Conservation (phyloP, 1,284 basidiomycete genomes). For the Stygiomarasmius scandens region DNA sequence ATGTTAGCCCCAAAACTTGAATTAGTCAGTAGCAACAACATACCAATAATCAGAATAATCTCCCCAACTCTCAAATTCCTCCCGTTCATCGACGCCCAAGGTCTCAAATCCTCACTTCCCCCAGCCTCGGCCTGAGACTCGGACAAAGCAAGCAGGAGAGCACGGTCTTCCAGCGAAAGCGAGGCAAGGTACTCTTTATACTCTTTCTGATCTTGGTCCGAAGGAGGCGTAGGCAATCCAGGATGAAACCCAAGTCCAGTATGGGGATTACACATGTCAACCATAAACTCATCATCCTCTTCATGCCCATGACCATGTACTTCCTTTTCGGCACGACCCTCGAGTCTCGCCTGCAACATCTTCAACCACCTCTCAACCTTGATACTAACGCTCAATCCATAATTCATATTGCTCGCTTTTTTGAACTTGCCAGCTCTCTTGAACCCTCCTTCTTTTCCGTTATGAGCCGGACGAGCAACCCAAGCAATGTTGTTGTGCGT, state of each 20-base stretch:
- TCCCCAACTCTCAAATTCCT: slow-evolving; percentile 62
- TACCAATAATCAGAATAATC: slow-evolving; percentile 71
- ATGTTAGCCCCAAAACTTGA: too few species aligned
- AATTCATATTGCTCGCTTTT: slow-evolving; percentile 86
- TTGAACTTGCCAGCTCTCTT: slow-evolving; percentile 86
- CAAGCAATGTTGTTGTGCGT: slow-evolving; percentile 82
- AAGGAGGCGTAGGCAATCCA: neutral
- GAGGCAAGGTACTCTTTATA: neutral
- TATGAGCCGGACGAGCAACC: slow-evolving; percentile 79
- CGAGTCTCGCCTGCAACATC: slow-evolving; percentile 50
- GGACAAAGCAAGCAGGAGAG: slow-evolving; percentile 58
- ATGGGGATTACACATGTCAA: neutral
- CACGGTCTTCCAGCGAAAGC: slow-evolving; percentile 58
- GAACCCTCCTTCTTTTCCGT: slow-evolving; percentile 60
- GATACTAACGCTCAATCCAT: slow-evolving; percentile 74
- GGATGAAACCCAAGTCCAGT: neutral
- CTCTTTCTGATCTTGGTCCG: neutral
- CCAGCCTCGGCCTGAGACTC: neutral
- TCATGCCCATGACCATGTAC: neutral
- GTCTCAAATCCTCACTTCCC: slow-evolving; percentile 23
- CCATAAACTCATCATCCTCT: neutral
- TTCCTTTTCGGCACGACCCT: too few species aligned
- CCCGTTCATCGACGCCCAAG: slow-evolving; percentile 65
- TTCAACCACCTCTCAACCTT: slow-evolving; percentile 74
- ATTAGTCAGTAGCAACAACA: too few species aligned